Evolutionary conservation across 2,329 filamentous ascomycete species (phyloP), one percentile per base, ranked within the genome.

Genomic region (Plectosphaerella cucumerina): DNA sequence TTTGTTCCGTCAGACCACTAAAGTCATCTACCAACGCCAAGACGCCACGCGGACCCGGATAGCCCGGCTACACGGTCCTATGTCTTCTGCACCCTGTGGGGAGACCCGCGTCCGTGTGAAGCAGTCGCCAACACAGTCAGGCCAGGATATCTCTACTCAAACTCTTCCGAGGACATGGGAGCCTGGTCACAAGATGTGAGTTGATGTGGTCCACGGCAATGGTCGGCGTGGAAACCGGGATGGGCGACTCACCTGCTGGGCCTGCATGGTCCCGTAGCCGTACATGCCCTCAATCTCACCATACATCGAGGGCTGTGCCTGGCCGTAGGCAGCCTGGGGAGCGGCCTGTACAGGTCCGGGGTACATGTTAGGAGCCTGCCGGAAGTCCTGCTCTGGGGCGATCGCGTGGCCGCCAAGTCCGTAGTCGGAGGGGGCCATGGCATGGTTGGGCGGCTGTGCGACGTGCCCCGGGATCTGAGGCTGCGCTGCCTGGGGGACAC

Each of bases 251-350:
- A 92, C 89, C 76, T 91, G 89, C 69, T 95, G 90, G 57, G 88
- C 82, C 60, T 87, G 85, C 80, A 96, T 89, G 55, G 84, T 74
- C 14, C 86, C 80, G 66, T 95, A 96, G 37, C 81, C 81, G 59
- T 97, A 97, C 78, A 97, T 96, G 56, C 83, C 84, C 56, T 90
- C 85, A 69, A 92, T 86, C 51, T 87, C 85, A 50, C 85, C 80
- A 64, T 91, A 96, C 80, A 97, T 95, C 56, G 84, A 76, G 52
- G 86, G 82, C 59, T 89, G 86, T 44, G 87, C 81, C 62, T 94
- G 90, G 14, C 86, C 88, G 65, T 95, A 95, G 12, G 82, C 80
- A 48, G 82, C 80, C 44, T 82, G 78, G 12, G 87, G 83, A 46
- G 88, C 87, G 14, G 85, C 75, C 58, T 90, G 89, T 52, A 91